Evolutionary conservation across 495 filamentous ascomycete genomes (phyloP).

Genomic region (Aspergillus carlsbadensis): DNA sequence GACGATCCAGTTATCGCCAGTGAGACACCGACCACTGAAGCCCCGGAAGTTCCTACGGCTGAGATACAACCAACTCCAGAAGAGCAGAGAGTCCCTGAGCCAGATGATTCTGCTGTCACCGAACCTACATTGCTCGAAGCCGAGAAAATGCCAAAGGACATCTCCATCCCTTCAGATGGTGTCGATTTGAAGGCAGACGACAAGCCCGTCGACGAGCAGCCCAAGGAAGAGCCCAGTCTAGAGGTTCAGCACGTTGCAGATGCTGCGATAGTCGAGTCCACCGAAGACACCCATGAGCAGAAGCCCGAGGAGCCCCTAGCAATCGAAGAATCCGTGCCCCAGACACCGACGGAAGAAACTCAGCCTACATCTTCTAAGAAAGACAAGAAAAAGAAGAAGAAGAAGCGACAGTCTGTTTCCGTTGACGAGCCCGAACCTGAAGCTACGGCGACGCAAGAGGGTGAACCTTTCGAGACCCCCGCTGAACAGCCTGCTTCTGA

Average conservation of each 20-base stretch:
- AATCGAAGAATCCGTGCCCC: not conserved
- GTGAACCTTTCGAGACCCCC: not conserved
- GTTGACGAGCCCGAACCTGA: slow-evolving; percentile 17
- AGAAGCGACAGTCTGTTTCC: slow-evolving; percentile 30
- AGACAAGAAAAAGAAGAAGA: slow-evolving; percentile 34
- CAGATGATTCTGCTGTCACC: not conserved
- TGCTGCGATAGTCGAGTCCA: not conserved
- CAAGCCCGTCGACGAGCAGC: slow-evolving; percentile 3
- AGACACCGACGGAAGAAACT: slow-evolving; percentile 9
- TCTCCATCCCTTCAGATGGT: not conserved
- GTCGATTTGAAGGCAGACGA: not conserved
- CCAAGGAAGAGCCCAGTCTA: not conserved
- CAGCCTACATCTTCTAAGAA: slow-evolving; percentile 20
- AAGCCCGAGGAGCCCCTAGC: slow-evolving; percentile 6
- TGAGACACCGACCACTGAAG: not conserved
- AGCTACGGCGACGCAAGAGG: slow-evolving; percentile 13
- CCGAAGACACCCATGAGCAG: slow-evolving; percentile 8
- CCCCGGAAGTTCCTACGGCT: not conserved
- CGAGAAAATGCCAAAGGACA: not conserved
- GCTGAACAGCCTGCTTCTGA: not conserved
- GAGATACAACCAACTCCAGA: not conserved
- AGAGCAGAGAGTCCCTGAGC: not conserved
- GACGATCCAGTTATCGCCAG: slow-evolving; percentile 3
- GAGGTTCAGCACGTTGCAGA: not conserved
- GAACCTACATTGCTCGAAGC: not conserved